A percentile compares a stretch with the other conserved stretches of the same genome.
These are phyloP conservation scores for Rhodosporidiobolus sp. DNA, from an alignment of 768 basidiomycete genomes.

Conservation along the genomic window DNA sequence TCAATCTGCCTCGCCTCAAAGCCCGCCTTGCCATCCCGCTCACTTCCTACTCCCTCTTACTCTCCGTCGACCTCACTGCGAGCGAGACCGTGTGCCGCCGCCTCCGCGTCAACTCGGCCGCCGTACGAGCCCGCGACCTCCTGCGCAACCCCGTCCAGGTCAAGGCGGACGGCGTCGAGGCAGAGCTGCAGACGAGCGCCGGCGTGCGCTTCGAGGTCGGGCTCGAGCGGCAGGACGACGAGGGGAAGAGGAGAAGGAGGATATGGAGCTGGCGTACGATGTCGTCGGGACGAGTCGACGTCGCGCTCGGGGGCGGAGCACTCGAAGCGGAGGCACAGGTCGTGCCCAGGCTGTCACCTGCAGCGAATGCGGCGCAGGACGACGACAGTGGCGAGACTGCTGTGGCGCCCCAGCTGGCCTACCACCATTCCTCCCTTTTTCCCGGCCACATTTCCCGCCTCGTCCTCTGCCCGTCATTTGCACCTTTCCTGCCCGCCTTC, in stretches of 20 bases:
- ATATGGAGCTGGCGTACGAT: neutral
- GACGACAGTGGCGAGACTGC: neutral
- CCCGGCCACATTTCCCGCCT: constrained; percentile 16
- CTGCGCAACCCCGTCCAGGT: constrained; percentile 3
- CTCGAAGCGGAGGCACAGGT: neutral
- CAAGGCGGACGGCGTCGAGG: constrained; percentile 5
- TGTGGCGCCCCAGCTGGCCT: neutral
- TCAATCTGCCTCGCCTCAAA: constrained; percentile 13
- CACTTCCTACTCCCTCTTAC: neutral
- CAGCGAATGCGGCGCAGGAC: no score
- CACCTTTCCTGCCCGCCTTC: neutral
- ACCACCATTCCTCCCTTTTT: neutral
- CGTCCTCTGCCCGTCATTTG: neutral
- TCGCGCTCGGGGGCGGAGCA: constrained; percentile 4
- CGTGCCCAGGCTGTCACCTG: neutral
- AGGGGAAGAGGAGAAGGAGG: neutral
- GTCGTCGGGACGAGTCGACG: constrained; percentile 3
- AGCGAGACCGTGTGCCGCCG: constrained; percentile 16
- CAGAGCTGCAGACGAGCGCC: constrained; percentile 9
- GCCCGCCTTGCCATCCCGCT: constrained; percentile 1
- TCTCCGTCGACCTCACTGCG: constrained; percentile 14
- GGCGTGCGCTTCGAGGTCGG: neutral
- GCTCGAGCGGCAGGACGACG: neutral
- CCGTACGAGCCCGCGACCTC: constrained; percentile 3
- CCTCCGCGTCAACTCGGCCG: neutral